Percentiles rank a stretch among this genome's conserved stretches.
phyloP scores from a whole-genome alignment of 139 green algal species.

The Picochlorum sp. region DNA sequence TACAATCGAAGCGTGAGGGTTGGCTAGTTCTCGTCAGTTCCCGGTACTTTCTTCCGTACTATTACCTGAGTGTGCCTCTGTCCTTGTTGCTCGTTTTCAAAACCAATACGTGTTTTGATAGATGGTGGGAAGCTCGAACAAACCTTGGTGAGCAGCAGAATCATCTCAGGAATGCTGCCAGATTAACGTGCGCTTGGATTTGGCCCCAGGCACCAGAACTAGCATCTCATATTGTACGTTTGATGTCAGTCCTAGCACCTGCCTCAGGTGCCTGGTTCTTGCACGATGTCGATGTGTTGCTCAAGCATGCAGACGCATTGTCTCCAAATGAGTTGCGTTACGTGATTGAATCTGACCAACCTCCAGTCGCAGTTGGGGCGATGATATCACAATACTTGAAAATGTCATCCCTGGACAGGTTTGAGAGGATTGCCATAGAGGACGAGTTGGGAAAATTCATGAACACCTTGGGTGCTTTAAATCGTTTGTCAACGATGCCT shows the following conservation, averaged over 20 bases:
- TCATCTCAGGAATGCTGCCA: conserved; percentile 12
- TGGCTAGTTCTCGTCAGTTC: conserved; percentile 6
- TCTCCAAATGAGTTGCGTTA: conserved; percentile 10
- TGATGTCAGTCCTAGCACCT: conserved; percentile 2
- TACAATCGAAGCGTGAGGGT: conserved; percentile 12
- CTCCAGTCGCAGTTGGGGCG: conserved; percentile 10
- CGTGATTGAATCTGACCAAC: conserved; percentile 7
- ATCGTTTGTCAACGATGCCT: conserved; percentile 14
- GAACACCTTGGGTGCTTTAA: conserved; percentile 6
- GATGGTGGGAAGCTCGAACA: conserved; percentile 44
- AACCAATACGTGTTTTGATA: conserved; percentile 33
- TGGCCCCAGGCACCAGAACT: conserved; percentile 4
- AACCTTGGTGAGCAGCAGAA: conserved; percentile 7
- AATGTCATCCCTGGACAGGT: conserved; percentile 36
- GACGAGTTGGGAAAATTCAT: conserved; percentile 5
- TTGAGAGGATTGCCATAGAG: conserved; percentile 14
- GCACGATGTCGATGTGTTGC: neutral
- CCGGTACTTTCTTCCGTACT: conserved; percentile 15
- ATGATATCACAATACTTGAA: conserved; percentile 31
- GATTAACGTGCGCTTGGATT: conserved; percentile 8
- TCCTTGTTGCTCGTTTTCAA: conserved; percentile 44
- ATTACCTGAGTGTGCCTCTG: conserved; percentile 25
- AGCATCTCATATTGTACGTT: neutral
- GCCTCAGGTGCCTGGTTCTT: conserved; percentile 1
- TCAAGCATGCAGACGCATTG: conserved; percentile 3